Evolutionary conservation across 2,329 filamentous ascomycete genomes (phyloP).

Genomic region (Fusarium neocosmosporiellum): DNA sequence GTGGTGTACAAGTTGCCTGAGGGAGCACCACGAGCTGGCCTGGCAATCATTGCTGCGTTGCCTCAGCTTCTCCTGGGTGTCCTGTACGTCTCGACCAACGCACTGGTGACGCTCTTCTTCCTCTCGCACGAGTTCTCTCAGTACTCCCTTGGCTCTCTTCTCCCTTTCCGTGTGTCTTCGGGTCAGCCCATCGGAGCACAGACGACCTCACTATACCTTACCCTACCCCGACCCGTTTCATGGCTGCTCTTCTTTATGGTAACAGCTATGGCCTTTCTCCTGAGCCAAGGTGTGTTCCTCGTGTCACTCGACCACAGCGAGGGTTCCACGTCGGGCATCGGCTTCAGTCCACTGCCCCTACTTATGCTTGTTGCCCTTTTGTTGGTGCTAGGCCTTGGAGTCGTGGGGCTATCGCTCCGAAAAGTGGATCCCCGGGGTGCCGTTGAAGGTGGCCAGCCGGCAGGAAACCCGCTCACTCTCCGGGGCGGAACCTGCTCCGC

Average conservation of each 20-base stretch:
- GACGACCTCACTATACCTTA: conserved; percentile 60
- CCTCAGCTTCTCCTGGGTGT: conserved; percentile 61
- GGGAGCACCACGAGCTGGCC: conserved; percentile 41
- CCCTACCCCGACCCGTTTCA: conserved; percentile 59
- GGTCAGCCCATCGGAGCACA: conserved; percentile 57
- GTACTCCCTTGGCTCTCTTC: conserved; percentile 49
- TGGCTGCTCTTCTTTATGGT: conserved; percentile 59
- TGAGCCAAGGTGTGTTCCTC: conserved; percentile 58
- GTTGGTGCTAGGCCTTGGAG: conserved; percentile 46
- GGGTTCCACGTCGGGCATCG: conserved; percentile 47
- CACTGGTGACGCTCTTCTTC: conserved; percentile 60
- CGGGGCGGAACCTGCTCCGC: conserved; percentile 62
- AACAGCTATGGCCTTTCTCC: conserved; percentile 56
- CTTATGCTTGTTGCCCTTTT: conserved; percentile 56
- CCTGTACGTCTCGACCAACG: conserved; percentile 61
- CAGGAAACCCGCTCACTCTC: conserved; percentile 62
- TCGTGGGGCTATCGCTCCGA: conserved; percentile 54
- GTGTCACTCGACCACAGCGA: conserved; percentile 45
- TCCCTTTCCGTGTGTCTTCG: conserved; percentile 59
- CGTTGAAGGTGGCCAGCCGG: conserved; percentile 48
- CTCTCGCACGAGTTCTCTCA: conserved; percentile 62
- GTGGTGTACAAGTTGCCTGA: conserved; percentile 48
- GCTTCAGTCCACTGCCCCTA: conserved; percentile 57
- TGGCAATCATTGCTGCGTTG: conserved; percentile 55
- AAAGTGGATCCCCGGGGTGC: conserved; percentile 51